Evolutionary conservation across 768 basidiomycete species (phyloP).

Genomic region (Amanita rimosa): DNA sequence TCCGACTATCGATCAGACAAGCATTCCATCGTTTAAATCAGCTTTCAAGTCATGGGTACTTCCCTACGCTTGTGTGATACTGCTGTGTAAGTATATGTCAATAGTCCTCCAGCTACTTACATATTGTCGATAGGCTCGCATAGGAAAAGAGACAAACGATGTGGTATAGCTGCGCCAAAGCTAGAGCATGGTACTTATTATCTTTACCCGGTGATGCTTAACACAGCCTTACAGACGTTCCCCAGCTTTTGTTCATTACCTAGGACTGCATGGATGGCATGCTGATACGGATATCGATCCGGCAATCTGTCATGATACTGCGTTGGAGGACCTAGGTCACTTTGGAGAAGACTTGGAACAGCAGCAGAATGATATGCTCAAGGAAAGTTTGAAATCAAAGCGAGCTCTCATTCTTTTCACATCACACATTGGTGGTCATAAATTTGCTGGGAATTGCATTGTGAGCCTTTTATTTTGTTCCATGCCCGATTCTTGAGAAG

Average conservation of each 20-base stretch:
- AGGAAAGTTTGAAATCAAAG: conserved; percentile 42
- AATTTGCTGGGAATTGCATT: conserved; percentile 84
- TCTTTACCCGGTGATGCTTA: conserved; percentile 8
- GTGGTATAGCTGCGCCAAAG: conserved; percentile 76
- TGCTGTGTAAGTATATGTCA: conserved; percentile 60
- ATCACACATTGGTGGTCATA: conserved; percentile 91
- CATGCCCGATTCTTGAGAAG: not conserved
- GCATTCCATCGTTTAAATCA: conserved; percentile 29
- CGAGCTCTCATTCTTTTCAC: conserved; percentile 76
- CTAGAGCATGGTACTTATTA: conserved; percentile 52
- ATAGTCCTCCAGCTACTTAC: conserved; percentile 8
- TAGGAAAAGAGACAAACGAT: conserved; percentile 86
- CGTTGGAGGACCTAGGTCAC: conserved; percentile 48
- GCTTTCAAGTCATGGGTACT: conserved; percentile 63
- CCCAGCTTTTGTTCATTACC: conserved; percentile 49
- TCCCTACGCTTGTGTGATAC: conserved; percentile 83
- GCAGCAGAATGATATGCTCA: conserved; percentile 39
- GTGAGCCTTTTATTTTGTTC: conserved; percentile 42
- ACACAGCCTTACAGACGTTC: conserved; percentile 7
- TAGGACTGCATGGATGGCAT: conserved; percentile 63
- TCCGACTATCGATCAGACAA: conserved; percentile 41
- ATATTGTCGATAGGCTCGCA: conserved; percentile 62
- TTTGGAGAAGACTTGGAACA: conserved; percentile 39
- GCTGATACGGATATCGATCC: conserved; percentile 68
- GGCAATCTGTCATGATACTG: conserved; percentile 30